Evolutionary conservation across 371 early-diverging fungal species (phyloP).

Genomic region (Blakeslea trispora): DNA sequence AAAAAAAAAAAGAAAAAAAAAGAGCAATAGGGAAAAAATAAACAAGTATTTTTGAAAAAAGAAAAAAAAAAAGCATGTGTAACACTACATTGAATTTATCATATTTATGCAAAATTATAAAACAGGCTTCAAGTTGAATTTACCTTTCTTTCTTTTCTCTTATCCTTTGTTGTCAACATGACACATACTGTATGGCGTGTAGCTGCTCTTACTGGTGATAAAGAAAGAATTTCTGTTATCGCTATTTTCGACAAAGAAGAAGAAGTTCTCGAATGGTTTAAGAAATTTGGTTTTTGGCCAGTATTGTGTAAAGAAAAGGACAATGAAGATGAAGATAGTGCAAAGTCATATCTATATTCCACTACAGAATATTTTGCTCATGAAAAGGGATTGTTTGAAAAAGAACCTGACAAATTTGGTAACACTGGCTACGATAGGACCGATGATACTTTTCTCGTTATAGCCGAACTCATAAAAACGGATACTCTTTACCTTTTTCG

Average conservation of each 20-base stretch:
- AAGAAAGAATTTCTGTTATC: neutral
- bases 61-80: neutral
- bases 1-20: slow-evolving; percentile 3
- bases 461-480: too few relatives aligned
- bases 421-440: too few relatives aligned
- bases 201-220: neutral
- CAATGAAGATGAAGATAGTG: neutral
- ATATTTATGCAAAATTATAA: neutral
- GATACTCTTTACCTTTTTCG: too few relatives aligned
- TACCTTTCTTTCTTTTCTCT: neutral
- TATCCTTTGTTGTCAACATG: neutral
- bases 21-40: neutral
- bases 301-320: neutral
- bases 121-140: neutral
- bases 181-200: neutral
- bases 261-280: neutral
- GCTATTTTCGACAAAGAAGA: neutral
- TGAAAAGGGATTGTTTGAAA: neutral
- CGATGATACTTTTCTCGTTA: too few relatives aligned
- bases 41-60: neutral
- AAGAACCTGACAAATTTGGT: neutral
- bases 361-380: neutral
- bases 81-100: neutral
- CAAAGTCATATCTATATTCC: neutral
- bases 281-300: neutral